These are phyloP conservation scores for Hypholoma sublateritium DNA, from an alignment of 768 basidiomycete genomes.

Conservation along the genomic window DNA sequence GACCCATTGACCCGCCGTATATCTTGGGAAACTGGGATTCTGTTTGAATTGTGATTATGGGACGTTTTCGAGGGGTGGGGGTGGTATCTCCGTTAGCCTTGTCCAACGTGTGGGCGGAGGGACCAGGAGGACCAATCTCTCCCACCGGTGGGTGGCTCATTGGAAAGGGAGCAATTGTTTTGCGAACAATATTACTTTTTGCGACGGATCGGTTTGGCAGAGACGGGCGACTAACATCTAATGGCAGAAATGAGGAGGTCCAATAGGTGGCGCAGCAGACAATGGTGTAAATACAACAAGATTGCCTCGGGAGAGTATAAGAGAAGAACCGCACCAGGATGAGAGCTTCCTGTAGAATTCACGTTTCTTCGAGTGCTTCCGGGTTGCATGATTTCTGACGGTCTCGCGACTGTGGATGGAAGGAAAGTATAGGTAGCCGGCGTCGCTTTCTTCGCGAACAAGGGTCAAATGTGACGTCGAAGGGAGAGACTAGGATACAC, in stretches of 20 bases:
- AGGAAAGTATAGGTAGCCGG: constrained; percentile 13
- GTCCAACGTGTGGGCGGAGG: neutral
- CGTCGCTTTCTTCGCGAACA: constrained; percentile 11
- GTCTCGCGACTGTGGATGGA: constrained; percentile 14
- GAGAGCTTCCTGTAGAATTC: constrained; percentile 2
- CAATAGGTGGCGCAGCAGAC: neutral
- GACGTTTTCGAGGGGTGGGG: constrained; percentile 7
- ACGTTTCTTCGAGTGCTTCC: constrained; percentile 6
- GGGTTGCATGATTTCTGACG: constrained; percentile 14
- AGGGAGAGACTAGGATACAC: constrained; percentile 24
- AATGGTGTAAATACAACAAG: neutral
- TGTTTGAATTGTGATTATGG: constrained; percentile 15
- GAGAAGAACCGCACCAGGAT: constrained; percentile 18
- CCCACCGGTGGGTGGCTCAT: neutral
- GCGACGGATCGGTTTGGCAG: neutral
- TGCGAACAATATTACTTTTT: neutral
- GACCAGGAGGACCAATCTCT: neutral
- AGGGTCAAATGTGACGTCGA: constrained; percentile 16
- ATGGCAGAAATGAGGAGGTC: neutral
- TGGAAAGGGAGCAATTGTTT: neutral
- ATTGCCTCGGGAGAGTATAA: neutral
- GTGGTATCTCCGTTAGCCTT: neutral
- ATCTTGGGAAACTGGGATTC: constrained; percentile 8
- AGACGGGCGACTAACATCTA: neutral
- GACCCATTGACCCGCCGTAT: constrained; percentile 7